A percentile compares a stretch with the other conserved stretches of the same genome.
These are phyloP conservation scores for Rhexocercosporidium sp. DNA, from an alignment of 2,329 filamentous ascomycete genomes.

Conservation along the genomic window DNA sequence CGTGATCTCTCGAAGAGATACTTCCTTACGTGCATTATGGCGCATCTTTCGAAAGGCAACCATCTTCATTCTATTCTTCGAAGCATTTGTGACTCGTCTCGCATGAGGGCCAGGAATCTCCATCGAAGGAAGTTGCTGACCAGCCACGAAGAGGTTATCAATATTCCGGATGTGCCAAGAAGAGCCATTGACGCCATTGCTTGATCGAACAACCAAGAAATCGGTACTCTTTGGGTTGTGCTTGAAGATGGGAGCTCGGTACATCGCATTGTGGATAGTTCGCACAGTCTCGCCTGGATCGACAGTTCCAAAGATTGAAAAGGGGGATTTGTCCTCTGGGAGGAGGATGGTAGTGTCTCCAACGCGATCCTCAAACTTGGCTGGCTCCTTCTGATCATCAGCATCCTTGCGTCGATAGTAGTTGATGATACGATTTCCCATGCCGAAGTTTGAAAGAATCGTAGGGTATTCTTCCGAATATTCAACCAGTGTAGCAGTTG, in stretches of 20 bases:
- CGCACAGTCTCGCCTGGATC: constrained; percentile 89
- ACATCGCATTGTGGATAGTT: constrained; percentile 94
- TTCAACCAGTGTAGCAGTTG: constrained; percentile 85
- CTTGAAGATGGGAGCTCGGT: constrained; percentile 89
- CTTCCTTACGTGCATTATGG: constrained; percentile 70
- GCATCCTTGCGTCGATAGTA: constrained; percentile 89
- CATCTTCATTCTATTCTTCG: constrained; percentile 96
- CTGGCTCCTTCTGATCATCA: constrained; percentile 52
- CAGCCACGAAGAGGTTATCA: constrained; percentile 88
- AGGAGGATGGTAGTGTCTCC: constrained; percentile 88
- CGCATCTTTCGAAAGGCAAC: constrained; percentile 88
- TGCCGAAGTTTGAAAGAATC: constrained; percentile 94
- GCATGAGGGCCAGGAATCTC: constrained; percentile 95
- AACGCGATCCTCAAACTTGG: constrained; percentile 63
- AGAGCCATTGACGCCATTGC: constrained; percentile 77
- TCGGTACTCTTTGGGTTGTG: constrained; percentile 80
- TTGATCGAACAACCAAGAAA: constrained; percentile 84
- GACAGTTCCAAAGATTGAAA: constrained; percentile 92
- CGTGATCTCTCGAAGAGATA: constrained; percentile 84
- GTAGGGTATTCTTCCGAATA: constrained; percentile 94
- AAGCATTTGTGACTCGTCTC: constrained; percentile 93
- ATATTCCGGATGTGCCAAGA: constrained; percentile 86
- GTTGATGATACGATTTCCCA: constrained; percentile 95
- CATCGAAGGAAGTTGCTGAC: constrained; percentile 89
- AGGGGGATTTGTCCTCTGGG: constrained; percentile 94